A percentile compares a stretch with the other conserved stretches of the same genome.
phyloP scores from a whole-genome alignment of 2,329 filamentous ascomycete genomes.

The Epichloe amarillans region DNA sequence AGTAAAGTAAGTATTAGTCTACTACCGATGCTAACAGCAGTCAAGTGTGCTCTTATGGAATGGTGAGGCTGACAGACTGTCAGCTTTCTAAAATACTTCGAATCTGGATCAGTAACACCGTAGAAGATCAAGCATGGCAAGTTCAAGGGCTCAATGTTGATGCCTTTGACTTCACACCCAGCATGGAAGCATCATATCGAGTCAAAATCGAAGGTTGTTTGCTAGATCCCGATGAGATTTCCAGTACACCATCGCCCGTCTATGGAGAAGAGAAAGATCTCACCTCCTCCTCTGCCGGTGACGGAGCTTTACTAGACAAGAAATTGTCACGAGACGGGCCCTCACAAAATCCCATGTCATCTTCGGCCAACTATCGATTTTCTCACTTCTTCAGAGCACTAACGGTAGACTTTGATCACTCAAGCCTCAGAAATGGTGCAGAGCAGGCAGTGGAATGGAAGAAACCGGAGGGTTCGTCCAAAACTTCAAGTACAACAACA shows the following conservation, averaged over 20 bases:
- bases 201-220: slow-evolving; percentile 87
- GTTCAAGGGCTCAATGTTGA: slow-evolving; percentile 53
- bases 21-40: background rate
- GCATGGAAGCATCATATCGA: slow-evolving; percentile 64
- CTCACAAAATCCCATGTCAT: slow-evolving; percentile 11
- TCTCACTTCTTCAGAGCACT: slow-evolving; percentile 77
- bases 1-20: slow-evolving; percentile 39
- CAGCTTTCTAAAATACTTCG: slow-evolving; percentile 72
- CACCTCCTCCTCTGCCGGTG: too few species aligned
- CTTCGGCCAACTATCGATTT: slow-evolving; percentile 38
- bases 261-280: background rate
- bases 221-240: slow-evolving; percentile 51
- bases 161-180: slow-evolving; percentile 70
- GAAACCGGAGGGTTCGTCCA: slow-evolving; percentile 50
- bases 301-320: background rate
- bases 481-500: slow-evolving; percentile 24
- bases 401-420: slow-evolving; percentile 58
- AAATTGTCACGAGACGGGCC: slow-evolving; percentile 37
- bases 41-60: background rate
- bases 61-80: slow-evolving; percentile 7
- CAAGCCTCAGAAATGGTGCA: slow-evolving; percentile 38
- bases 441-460: slow-evolving; percentile 70
- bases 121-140: slow-evolving; percentile 92
- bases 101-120: slow-evolving; percentile 90
- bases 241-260: background rate